Conservation (phyloP, 2,329 filamentous ascomycete species). For the Colletotrichum sublineola region DNA sequence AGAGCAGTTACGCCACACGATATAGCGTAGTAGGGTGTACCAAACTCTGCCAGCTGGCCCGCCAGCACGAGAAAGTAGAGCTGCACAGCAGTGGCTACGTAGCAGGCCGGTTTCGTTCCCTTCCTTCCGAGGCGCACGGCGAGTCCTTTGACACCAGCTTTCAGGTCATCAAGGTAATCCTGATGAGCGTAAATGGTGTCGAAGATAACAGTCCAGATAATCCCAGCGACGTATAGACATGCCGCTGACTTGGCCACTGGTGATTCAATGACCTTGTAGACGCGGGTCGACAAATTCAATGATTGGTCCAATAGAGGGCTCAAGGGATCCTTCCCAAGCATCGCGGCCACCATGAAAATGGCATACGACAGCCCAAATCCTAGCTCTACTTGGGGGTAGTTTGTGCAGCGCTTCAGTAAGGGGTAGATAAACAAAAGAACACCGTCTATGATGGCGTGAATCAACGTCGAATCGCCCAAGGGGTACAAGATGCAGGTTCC, state of each 20-base stretch:
- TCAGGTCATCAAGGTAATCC: slow-evolving; percentile 51
- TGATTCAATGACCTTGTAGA: not conserved
- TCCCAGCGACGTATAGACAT: slow-evolving; percentile 45
- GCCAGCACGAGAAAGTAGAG: not conserved
- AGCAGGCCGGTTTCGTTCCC: slow-evolving; percentile 36
- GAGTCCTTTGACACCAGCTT: slow-evolving; percentile 51
- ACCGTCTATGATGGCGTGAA: slow-evolving; percentile 44
- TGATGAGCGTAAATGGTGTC: slow-evolving; percentile 55
- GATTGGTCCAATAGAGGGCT: not conserved
- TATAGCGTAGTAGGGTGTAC: not conserved
- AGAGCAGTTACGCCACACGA: not conserved
- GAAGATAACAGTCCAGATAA: slow-evolving; percentile 52
- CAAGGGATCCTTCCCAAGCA: slow-evolving; percentile 42
- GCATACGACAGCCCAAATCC: slow-evolving; percentile 51
- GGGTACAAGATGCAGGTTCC: not conserved
- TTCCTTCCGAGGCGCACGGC: slow-evolving; percentile 48
- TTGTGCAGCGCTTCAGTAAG: slow-evolving; percentile 53
- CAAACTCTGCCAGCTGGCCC: not conserved
- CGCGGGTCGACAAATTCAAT: not conserved
- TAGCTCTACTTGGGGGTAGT: slow-evolving; percentile 52
- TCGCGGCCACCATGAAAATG: slow-evolving; percentile 49
- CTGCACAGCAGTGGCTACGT: slow-evolving; percentile 12
- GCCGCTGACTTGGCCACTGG: not conserved
- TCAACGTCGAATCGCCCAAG: not conserved
- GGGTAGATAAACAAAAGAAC: slow-evolving; percentile 50